Evolutionary conservation across 2,329 filamentous ascomycete species (phyloP), one percentile per base, ranked within the genome.

Genomic region (Neurospora sp.): DNA sequence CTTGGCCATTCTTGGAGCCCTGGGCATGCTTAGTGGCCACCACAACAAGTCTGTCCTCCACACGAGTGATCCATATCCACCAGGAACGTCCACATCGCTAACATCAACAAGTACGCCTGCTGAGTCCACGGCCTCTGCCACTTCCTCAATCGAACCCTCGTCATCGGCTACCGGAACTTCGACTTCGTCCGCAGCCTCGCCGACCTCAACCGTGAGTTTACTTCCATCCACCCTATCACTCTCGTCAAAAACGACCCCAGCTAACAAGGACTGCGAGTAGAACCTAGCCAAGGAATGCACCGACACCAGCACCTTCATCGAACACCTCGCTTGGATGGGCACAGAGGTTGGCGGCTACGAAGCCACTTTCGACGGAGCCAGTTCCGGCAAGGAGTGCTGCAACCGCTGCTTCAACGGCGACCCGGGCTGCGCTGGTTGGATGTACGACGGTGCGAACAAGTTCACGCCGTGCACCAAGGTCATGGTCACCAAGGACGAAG

Each of bases 391-490:
- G 12, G 67, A 28, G 19, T 76, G 75, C 71, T 76, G 75, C 71
- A 43, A 33, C 4, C n/a, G 33, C 1, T 75, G 74, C 68, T 68
- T 66, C 19, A 17, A 17, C n/a, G 41, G 67, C 12, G 19, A 28
- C 4, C 39, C 65, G 1, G 68, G 71, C 28, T 76, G 75, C 69
- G 73, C 71, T 3, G 74, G 70, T 38, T 76, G 75, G 75, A 17
- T 73, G 37, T 74, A 68, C 68, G 62, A 73, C 37, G 41, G 23
- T 6, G n/a, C 17, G 2, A 70, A 67, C 2, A 4, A 28, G 0
- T 75, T 70, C 62, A 76, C 74, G 36, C 74, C 75, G 0, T 76
- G 75, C 68, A 70, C 72, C 23, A 67, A 69, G 67, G 62, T 75
- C 52, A 33, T 74, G 8, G 38, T 73, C 8, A 67, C 17, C 10